These are phyloP conservation scores for Zychaea mexicana DNA, from an alignment of 371 early-diverging fungal genomes.

Conservation along the genomic window DNA sequence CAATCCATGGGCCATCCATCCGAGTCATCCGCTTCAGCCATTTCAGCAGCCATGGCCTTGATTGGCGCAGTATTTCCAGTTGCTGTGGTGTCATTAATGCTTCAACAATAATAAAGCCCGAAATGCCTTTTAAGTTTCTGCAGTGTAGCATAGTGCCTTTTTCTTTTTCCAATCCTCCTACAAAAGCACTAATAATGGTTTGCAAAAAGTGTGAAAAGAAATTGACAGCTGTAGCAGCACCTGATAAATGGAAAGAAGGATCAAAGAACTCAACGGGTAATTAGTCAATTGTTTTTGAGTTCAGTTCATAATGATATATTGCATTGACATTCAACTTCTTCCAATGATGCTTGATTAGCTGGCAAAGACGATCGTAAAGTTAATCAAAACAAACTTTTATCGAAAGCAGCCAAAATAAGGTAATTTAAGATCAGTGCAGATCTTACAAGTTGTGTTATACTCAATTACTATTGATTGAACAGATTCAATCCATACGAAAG, in stretches of 20 bases:
- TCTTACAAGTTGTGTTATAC: not conserved
- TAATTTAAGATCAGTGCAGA: slow-evolving; percentile 15
- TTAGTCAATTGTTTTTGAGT: not conserved
- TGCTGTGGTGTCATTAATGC: no score
- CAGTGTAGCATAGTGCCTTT: no score
- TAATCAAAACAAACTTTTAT: slow-evolving; percentile 72
- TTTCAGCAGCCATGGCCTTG: no score
- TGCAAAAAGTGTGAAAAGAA: slow-evolving; percentile 76
- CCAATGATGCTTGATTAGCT: slow-evolving; percentile 19
- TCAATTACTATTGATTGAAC: not conserved
- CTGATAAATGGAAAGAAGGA: slow-evolving; percentile 76
- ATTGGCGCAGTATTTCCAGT: no score
- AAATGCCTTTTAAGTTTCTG: no score
- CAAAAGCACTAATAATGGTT: slow-evolving; percentile 42
- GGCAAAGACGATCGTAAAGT: slow-evolving; percentile 59
- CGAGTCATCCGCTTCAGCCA: not conserved
- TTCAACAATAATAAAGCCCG: no score
- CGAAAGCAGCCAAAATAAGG: slow-evolving; percentile 59
- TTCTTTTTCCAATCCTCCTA: no score
- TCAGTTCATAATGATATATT: not conserved
- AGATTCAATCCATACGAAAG: slow-evolving; percentile 56
- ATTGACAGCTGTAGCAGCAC: slow-evolving; percentile 59
- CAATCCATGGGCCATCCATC: not conserved
- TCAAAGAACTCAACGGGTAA: slow-evolving; percentile 57
- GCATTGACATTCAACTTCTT: not conserved